Base-by-base conservation (phyloP, 352 stramenopile species). In the Pythium rishiriense region DNA sequence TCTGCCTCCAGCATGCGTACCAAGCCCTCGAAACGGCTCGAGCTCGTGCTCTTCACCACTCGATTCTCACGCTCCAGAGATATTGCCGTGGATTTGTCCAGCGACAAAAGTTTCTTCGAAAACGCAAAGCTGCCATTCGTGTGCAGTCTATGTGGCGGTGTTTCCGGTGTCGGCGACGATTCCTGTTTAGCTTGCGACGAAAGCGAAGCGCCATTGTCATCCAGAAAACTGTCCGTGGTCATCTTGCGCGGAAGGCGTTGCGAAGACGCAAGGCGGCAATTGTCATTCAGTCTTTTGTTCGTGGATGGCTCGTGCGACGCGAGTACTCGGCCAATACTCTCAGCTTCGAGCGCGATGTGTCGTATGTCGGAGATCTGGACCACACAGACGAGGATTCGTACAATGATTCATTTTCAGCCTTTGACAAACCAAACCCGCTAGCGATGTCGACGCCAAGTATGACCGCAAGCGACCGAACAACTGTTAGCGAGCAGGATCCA, bases 301-400 rank as follows among this genome's bases (percentile, higher is more conserved):
- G 86, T 60, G 83, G 86, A 17, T 95, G 85, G 85, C 74, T 94
- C 28, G 85, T 94, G 29, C 78, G 85, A 51, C 83, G 85, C 4
- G 83, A 91, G 49, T 84, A 85, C 55, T 90, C 81, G 9, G 83
- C 81, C 0, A 92, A 91, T 62, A 93, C 85, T 1, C 55, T 93
- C 48, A 93, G 84, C 55, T 91, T 93, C 28, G 81, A 90, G 15
- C 78, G 83, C 19, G 82, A 91, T 45, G 82, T 91, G 12, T 93
- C 83, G 5, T 93, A 81, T 31, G 83, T 93, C 25, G 83, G 81
- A 3, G 88, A 83, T 21, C 62, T 90, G 3, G 81, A 90, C 8
- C 50, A 63, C 15, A 75, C 71, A 15, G 78, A 74, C 0, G 81
- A 78, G 15, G 79, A 79, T 29, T 85, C 77, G 31, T 63, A 88